Conservation (phyloP, 2,329 filamentous ascomycete genomes). For the Talaromyces sp. region DNA sequence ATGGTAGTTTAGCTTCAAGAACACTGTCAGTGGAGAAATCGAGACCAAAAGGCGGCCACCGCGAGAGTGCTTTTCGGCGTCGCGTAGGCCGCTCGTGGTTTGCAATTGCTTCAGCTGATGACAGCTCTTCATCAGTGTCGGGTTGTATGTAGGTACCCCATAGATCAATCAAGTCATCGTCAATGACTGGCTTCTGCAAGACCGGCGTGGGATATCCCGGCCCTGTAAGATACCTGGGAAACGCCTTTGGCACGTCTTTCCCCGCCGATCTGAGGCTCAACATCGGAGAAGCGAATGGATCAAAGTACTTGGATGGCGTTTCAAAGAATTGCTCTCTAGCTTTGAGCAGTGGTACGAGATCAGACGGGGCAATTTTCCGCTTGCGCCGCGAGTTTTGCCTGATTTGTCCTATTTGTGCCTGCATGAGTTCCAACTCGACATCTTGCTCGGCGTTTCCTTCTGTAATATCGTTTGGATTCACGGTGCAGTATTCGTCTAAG, state of each 20-base stretch:
- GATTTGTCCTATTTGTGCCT: conserved; percentile 9
- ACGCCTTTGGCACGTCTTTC: conserved; percentile 29
- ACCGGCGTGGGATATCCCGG: conserved; percentile 29
- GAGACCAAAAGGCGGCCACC: conserved; percentile 35
- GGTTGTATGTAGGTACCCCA: conserved; percentile 11
- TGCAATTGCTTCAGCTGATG: not conserved
- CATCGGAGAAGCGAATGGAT: conserved; percentile 38
- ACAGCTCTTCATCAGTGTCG: not conserved
- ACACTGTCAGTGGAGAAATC: conserved; percentile 24
- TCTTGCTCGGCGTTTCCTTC: not conserved
- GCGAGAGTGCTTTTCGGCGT: conserved; percentile 30
- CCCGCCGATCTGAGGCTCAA: conserved; percentile 38
- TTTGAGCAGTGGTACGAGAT: conserved; percentile 30
- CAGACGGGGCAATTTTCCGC: conserved; percentile 16
- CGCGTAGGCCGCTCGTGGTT: conserved; percentile 15
- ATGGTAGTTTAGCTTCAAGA: conserved; percentile 27
- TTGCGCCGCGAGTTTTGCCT: conserved; percentile 11
- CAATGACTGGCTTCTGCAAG: conserved; percentile 12
- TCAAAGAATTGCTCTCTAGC: conserved; percentile 31
- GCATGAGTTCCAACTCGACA: conserved; percentile 1
- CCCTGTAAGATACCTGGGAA: conserved; percentile 29
- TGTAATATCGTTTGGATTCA: conserved; percentile 4
- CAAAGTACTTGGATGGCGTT: conserved; percentile 35
- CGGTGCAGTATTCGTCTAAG: conserved; percentile 35
- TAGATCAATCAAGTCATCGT: conserved; percentile 5